Evolutionary conservation across 345 rosid species (phyloP).

Genomic region (Pistacia vera): DNA sequence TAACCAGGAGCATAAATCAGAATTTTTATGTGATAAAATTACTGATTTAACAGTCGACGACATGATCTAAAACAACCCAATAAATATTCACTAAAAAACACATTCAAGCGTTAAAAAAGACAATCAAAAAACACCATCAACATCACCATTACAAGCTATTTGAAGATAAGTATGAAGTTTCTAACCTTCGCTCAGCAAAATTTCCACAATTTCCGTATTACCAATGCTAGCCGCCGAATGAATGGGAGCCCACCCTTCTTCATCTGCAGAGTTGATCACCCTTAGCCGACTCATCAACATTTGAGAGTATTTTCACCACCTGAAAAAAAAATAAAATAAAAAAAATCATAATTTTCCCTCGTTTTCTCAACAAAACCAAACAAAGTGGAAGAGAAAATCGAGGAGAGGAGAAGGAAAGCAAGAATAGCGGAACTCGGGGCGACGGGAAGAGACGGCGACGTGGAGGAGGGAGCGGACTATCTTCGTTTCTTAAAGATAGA

Average conservation of each 20-base stretch:
- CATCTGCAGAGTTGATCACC: constrained; percentile 65
- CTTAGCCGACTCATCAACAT: constrained; percentile 44
- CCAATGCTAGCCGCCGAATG: constrained; percentile 90
- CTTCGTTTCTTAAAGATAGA: constrained; percentile 70
- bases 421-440: constrained; percentile 38
- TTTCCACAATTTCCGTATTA: constrained; percentile 54
- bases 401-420: not conserved
- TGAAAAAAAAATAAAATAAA: constrained; percentile 23
- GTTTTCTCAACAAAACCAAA: not conserved
- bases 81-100: not conserved
- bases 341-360: not conserved
- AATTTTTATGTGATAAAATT: not conserved
- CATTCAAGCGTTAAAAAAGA: not conserved
- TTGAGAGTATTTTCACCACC: constrained; percentile 60
- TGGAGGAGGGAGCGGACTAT: constrained; percentile 89
- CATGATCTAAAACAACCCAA: no score
- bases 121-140: not conserved
- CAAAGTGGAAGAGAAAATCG: not conserved
- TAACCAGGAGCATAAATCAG: not conserved
- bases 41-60: not conserved
- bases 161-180: not conserved
- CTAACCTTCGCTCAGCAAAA: constrained; percentile 59
- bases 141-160: not conserved
- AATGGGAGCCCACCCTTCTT: constrained; percentile 94
- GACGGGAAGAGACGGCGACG: constrained; percentile 65